A percentile compares a stretch with the other conserved stretches of the same genome.
phyloP scores from a whole-genome alignment of 352 stramenopile genomes.

The Phytophthora melonis region DNA sequence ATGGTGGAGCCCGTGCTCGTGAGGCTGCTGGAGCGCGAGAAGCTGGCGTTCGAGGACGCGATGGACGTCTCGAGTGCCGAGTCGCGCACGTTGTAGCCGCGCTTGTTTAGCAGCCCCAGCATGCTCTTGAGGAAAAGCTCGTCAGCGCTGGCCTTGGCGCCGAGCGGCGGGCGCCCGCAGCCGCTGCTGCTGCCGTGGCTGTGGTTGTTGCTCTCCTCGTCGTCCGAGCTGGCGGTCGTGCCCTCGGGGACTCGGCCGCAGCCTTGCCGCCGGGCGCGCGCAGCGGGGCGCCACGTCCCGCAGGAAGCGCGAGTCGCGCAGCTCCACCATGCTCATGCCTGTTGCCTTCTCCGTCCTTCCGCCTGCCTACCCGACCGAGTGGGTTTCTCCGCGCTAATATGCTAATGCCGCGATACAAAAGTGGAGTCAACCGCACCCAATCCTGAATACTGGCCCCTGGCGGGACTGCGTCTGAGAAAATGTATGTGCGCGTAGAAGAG shows the following conservation, averaged over 20 bases:
- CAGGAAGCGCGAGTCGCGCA: constrained; percentile 33
- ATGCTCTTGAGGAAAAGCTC: constrained; percentile 78
- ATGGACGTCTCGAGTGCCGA: constrained; percentile 67
- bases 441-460: constrained; percentile 10
- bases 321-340: constrained; percentile 11
- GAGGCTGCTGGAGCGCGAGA: constrained; percentile 55
- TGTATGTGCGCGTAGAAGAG: constrained; percentile 5
- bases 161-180: constrained; percentile 24
- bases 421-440: constrained; percentile 4
- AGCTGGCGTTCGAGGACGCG: constrained; percentile 53
- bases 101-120: constrained; percentile 81
- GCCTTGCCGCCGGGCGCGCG: not conserved
- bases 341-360: no score
- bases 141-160: constrained; percentile 45
- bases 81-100: constrained; percentile 85
- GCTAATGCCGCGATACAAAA: constrained; percentile 28
- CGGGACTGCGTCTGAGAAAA: constrained; percentile 33
- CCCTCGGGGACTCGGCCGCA: constrained; percentile 20
- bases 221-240: constrained; percentile 29
- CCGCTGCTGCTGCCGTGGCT: constrained; percentile 19
- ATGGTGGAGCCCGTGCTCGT: constrained; percentile 69
- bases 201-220: constrained; percentile 33
- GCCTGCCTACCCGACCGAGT: no score
- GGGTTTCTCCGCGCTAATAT: constrained; percentile 8
- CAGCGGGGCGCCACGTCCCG: constrained; percentile 25